Evolutionary conservation across 148 eudicot genomes (phyloP), one percentile per base, ranked within the genome.

Genomic region (Cornus florida): DNA sequence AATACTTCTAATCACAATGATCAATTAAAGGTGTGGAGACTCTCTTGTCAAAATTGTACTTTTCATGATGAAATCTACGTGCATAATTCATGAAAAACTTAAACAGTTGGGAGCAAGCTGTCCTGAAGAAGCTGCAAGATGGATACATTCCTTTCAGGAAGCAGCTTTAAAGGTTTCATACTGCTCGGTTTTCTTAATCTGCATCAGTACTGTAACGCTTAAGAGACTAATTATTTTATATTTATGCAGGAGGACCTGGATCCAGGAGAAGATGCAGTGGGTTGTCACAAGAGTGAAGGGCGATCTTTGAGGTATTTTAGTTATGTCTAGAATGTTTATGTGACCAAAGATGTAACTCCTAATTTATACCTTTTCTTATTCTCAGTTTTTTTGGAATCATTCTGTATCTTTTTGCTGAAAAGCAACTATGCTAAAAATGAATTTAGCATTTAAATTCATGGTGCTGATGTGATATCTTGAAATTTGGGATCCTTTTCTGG

Each of bases 121-220:
- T 87, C 85, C 91, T 3, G 94, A 91, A 80, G 92, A 89, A 83
- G 91, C 94, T 70, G 94, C 92, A 71, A 89, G 80, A 82, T 91
- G 94, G 94, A 89, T 87, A 23, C 90, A 87, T 74, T 87, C 85
- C 60, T 82, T 89, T 69, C 91, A 89, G 75, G 88, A 87, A 73
- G 86, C 87, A 79, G 89, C 89, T 50, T 71, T 85, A 62, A 83
- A 89, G 89, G 90, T 91, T 24, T 62, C 74, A 68, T 43, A 50
- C 23, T 74, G 33, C 32, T 74, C 50, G 35, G 20, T 70, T 62
- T 68, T 66, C 24, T 35, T 39, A 50, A 20, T 62, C 7, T 20
- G 23, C 66, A 19, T 24, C 22, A 62, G 7, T 20, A 62, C 23
- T n/a, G 23, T 62, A 17, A 62, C 6, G 24, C 24, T n/a, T 24